phyloP scores from a whole-genome alignment of 257 asterid species.

The Nicotiana undulata region DNA sequence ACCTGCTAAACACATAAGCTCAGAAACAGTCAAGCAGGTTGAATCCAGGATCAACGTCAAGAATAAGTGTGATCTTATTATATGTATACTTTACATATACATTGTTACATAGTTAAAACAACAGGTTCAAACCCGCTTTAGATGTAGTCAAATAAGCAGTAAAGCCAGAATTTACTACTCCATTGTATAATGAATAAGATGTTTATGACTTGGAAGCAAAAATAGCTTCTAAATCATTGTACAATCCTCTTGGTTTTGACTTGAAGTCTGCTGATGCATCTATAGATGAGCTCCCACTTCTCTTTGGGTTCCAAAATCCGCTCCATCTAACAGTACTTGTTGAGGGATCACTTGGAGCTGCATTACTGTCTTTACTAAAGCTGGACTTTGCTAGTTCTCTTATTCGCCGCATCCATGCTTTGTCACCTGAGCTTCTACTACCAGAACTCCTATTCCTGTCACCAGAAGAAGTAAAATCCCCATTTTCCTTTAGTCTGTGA shows the following conservation, averaged over 20 bases:
- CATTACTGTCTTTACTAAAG: constrained; percentile 47
- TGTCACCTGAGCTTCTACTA: constrained; percentile 55
- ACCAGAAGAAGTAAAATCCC: constrained; percentile 20
- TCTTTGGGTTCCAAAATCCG: constrained; percentile 49
- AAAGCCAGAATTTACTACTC: neutral
- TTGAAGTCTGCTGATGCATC: constrained; percentile 49
- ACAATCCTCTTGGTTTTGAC: constrained; percentile 54
- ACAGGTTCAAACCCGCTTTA: neutral
- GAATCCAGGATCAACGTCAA: neutral
- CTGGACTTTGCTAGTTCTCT: constrained; percentile 74
- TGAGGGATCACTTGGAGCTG: constrained; percentile 47
- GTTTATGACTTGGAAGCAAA: constrained; percentile 59
- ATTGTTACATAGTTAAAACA: neutral
- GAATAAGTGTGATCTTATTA: neutral
- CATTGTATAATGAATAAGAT: neutral
- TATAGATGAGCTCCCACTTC: constrained; percentile 70
- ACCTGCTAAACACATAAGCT: neutral
- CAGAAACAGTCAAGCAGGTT: neutral
- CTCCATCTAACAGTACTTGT: constrained; percentile 56
- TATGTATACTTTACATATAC: neutral
- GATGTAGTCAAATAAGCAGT: neutral
- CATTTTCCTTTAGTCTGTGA: constrained; percentile 9
- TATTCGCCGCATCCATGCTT: constrained; percentile 69
- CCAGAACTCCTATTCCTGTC: constrained; percentile 36
- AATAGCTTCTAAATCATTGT: constrained; percentile 79